Evolutionary conservation across 257 asterid genomes (phyloP).

Genomic region (Ilex asprella): DNA sequence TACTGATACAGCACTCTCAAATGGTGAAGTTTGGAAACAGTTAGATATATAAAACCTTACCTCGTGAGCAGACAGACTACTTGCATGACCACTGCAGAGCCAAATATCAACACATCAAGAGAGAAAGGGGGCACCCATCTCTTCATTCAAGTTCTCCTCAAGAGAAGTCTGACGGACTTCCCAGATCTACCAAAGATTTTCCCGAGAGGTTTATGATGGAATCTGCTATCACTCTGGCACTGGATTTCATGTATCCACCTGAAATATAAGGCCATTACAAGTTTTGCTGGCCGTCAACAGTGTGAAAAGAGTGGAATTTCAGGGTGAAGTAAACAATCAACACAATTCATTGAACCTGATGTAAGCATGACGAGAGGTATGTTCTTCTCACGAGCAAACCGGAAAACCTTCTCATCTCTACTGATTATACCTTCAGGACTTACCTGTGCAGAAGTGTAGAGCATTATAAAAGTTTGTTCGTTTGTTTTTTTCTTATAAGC

Average conservation of each 20-base stretch:
- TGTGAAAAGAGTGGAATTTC: not conserved
- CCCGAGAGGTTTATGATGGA: slow-evolving; percentile 62
- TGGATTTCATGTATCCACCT: slow-evolving; percentile 98
- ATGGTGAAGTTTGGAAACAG: too few relatives aligned
- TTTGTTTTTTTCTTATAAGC: too few relatives aligned
- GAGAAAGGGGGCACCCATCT: too few relatives aligned
- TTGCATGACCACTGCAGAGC: too few relatives aligned
- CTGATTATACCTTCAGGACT: slow-evolving; percentile 74
- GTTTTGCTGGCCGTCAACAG: not conserved
- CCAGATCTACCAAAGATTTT: slow-evolving; percentile 61
- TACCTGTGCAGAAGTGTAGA: slow-evolving; percentile 36
- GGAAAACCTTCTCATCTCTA: slow-evolving; percentile 82
- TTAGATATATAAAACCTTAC: too few relatives aligned
- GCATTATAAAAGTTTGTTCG: too few relatives aligned
- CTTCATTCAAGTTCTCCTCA: too few relatives aligned
- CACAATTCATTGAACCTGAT: slow-evolving; percentile 46
- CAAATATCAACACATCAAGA: too few relatives aligned
- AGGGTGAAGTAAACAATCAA: not conserved
- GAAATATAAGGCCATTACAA: slow-evolving; percentile 3
- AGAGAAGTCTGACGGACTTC: slow-evolving; percentile 1
- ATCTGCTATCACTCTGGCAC: slow-evolving; percentile 84
- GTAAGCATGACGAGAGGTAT: slow-evolving; percentile 89
- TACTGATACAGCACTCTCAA: too few relatives aligned
- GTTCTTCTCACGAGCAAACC: slow-evolving; percentile 59
- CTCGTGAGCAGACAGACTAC: too few relatives aligned